phyloP scores from a whole-genome alignment of 805 yeast species.

The Kodamaea leandrae region DNA sequence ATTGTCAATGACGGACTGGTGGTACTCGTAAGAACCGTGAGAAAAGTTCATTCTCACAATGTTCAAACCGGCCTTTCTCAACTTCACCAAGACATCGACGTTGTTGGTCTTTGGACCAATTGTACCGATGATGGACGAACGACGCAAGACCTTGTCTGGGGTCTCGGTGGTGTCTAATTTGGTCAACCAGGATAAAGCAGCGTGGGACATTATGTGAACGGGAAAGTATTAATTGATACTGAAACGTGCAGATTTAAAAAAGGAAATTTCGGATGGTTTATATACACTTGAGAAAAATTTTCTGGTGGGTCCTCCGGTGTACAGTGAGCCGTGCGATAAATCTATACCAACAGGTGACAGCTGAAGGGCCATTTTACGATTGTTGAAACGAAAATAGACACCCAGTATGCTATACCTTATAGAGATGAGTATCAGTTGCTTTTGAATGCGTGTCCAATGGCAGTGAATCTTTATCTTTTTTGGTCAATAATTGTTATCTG shows the following conservation, averaged over 20 bases:
- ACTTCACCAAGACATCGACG: constrained; percentile 76
- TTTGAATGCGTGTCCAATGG: too few relatives aligned
- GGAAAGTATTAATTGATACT: not conserved
- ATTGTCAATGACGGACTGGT: constrained; percentile 93
- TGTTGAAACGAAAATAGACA: too few relatives aligned
- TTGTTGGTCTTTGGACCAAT: constrained; percentile 97
- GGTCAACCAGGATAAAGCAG: constrained; percentile 76
- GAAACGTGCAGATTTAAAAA: not conserved
- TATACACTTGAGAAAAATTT: constrained; percentile 10
- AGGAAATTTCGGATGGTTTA: constrained; percentile 5
- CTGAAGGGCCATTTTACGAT: not conserved
- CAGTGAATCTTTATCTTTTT: too few relatives aligned
- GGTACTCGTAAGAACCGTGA: constrained; percentile 97
- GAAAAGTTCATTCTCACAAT: constrained; percentile 99
- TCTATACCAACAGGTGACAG: not conserved
- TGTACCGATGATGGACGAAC: constrained; percentile 96
- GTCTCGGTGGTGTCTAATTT: constrained; percentile 67
- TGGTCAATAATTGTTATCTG: too few relatives aligned
- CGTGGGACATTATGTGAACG: constrained; percentile 33
- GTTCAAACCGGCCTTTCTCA: constrained; percentile 97
- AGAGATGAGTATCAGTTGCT: too few relatives aligned
- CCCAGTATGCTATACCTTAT: too few relatives aligned
- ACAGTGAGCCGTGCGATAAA: constrained; percentile 11
- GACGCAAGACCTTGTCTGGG: constrained; percentile 80
- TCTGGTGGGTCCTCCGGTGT: constrained; percentile 11